phyloP scores from a whole-genome alignment of 1,284 basidiomycete genomes.

The Quambalaria eucalypti region DNA sequence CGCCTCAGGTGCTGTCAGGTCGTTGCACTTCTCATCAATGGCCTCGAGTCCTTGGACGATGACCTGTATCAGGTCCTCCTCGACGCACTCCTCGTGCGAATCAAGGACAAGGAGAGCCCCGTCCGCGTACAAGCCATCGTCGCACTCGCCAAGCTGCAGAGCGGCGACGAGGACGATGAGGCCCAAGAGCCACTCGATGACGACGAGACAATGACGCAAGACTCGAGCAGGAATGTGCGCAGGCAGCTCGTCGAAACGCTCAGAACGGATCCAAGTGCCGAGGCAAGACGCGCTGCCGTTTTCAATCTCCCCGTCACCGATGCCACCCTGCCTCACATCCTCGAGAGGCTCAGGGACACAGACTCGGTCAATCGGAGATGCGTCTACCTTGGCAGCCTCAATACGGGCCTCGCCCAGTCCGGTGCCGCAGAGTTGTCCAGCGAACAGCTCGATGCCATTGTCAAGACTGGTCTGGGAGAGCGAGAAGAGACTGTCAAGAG shows the following conservation, averaged over 20 bases:
- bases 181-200: slow-evolving; percentile 49
- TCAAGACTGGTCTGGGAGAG: slow-evolving; percentile 69
- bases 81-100: slow-evolving; percentile 63
- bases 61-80: slow-evolving; percentile 67
- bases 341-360: slow-evolving; percentile 74
- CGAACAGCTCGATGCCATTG: slow-evolving; percentile 16
- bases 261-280: slow-evolving; percentile 60
- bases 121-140: slow-evolving; percentile 77
- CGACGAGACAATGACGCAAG: slow-evolving; percentile 21
- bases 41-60: slow-evolving; percentile 50
- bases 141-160: slow-evolving; percentile 73
- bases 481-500: slow-evolving; percentile 71
- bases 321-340: slow-evolving; percentile 56
- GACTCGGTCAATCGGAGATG: slow-evolving; percentile 73
- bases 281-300: slow-evolving; percentile 79
- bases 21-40: slow-evolving; percentile 48
- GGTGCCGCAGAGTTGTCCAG: neutral
- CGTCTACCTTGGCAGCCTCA: slow-evolving; percentile 58
- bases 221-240: slow-evolving; percentile 53
- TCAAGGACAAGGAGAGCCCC: slow-evolving; percentile 72
- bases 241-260: slow-evolving; percentile 63
- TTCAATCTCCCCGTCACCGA: slow-evolving; percentile 67
- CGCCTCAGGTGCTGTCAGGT: slow-evolving; percentile 73
- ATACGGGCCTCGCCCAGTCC: neutral
- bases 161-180: slow-evolving; percentile 49